Percentiles rank a stretch among this genome's conserved stretches.
Evolutionary conservation across 768 basidiomycete species (phyloP).

Genomic region (Agaricus sinodeliciosus): DNA sequence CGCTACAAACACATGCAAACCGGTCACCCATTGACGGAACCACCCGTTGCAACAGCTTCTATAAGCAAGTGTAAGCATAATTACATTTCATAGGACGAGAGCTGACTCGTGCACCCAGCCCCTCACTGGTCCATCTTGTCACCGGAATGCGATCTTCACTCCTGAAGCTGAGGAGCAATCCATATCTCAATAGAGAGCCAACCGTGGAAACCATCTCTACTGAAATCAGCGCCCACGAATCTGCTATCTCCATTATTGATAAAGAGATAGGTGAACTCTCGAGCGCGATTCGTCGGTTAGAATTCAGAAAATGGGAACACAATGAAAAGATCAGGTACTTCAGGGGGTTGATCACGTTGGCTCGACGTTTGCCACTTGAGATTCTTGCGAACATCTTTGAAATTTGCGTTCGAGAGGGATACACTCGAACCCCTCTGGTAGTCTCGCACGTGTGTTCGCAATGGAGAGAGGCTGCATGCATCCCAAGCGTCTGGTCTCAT

Average conservation of each 20-base stretch:
- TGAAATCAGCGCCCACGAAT: constrained; percentile 30
- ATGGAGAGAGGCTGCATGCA: constrained; percentile 48
- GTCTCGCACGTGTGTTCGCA: constrained; percentile 53
- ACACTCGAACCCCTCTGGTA: constrained; percentile 47
- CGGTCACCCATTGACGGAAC: too few species aligned
- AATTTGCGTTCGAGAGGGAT: constrained; percentile 40
- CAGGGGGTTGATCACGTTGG: constrained; percentile 45
- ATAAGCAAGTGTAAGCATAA: too few species aligned
- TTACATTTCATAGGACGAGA: not conserved
- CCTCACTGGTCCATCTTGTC: not conserved
- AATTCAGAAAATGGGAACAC: constrained; percentile 35
- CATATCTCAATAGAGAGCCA: constrained; percentile 7
- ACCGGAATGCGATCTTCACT: not conserved
- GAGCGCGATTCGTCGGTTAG: constrained; percentile 32
- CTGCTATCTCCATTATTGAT: constrained; percentile 33
- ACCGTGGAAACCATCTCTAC: constrained; percentile 15
- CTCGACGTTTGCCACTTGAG: constrained; percentile 49
- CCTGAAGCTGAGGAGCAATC: not conserved
- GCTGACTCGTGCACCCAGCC: not conserved
- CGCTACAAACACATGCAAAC: not conserved
- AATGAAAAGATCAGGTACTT: constrained; percentile 34
- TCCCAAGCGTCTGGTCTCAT: constrained; percentile 53
- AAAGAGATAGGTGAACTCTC: constrained; percentile 35
- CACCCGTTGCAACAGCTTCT: too few species aligned
- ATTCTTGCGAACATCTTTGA: constrained; percentile 50